Evolutionary conservation across 805 yeast species (phyloP).

Genomic region (Kuraishia ogatae): DNA sequence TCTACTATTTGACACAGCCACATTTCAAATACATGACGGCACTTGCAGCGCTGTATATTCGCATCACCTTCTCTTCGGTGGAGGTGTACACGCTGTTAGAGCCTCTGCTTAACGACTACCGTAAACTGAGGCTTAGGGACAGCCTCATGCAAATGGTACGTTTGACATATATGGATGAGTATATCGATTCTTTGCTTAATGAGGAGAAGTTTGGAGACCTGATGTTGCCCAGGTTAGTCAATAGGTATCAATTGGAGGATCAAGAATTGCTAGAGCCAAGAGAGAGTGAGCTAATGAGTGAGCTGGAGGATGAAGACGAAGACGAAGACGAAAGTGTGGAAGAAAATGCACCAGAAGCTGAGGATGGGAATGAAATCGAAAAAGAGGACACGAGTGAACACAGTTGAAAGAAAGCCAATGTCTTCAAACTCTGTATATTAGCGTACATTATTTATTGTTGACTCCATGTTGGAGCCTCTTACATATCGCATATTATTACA

Average conservation of each 20-base stretch:
- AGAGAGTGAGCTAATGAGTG: constrained; percentile 25
- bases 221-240: constrained; percentile 55
- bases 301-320: constrained; percentile 20
- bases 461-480: too few relatives aligned
- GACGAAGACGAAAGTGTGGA: background rate
- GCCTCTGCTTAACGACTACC: constrained; percentile 50
- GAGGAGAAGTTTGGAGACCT: constrained; percentile 63
- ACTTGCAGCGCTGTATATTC: constrained; percentile 54
- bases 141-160: constrained; percentile 26
- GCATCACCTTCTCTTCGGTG: constrained; percentile 35
- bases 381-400: background rate
- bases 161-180: constrained; percentile 61
- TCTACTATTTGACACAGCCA: constrained; percentile 45
- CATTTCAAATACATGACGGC: constrained; percentile 76
- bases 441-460: too few relatives aligned
- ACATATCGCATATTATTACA: background rate
- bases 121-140: constrained; percentile 52
- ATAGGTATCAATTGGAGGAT: constrained; percentile 31
- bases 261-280: constrained; percentile 31
- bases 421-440: background rate
- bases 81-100: constrained; percentile 45
- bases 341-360: background rate
- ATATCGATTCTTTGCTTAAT: constrained; percentile 51
- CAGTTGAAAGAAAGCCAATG: too few relatives aligned
- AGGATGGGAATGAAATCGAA: background rate